Conservation (phyloP, 805 yeast species). For the Hanseniaspora lachancei region DNA sequence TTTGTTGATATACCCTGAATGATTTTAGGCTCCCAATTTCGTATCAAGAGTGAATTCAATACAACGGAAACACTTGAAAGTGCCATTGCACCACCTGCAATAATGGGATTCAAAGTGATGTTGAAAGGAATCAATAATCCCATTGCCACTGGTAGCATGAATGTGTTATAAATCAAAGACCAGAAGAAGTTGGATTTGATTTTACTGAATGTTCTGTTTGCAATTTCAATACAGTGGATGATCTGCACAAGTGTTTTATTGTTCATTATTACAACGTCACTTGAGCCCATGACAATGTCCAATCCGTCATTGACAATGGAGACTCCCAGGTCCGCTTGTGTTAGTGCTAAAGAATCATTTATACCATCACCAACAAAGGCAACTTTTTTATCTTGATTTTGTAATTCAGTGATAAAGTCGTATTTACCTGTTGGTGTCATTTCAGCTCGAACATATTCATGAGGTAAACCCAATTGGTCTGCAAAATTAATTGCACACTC, state of each 20-base stretch:
- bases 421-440: constrained; percentile 70
- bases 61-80: constrained; percentile 84
- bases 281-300: constrained; percentile 93
- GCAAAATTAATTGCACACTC: constrained; percentile 56
- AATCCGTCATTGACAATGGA: constrained; percentile 78
- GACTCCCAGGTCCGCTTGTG: constrained; percentile 75
- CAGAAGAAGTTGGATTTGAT: constrained; percentile 74
- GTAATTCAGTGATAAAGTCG: constrained; percentile 46
- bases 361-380: constrained; percentile 97
- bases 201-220: constrained; percentile 54
- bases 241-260: constrained; percentile 36
- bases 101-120: constrained; percentile 66
- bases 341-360: constrained; percentile 94
- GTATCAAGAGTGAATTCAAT: constrained; percentile 58
- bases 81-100: constrained; percentile 90
- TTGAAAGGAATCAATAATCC: constrained; percentile 76
- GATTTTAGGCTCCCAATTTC: constrained; percentile 41
- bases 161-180: constrained; percentile 71
- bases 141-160: constrained; percentile 90
- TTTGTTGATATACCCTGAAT: neutral
- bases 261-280: constrained; percentile 70
- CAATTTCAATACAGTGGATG: constrained; percentile 50
- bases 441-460: constrained; percentile 54
- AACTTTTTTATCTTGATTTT: constrained; percentile 35
- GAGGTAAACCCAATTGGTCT: constrained; percentile 49